Base-by-base conservation (phyloP, 176 grass and related monocot genomes). In the Oryza coarctata region DNA sequence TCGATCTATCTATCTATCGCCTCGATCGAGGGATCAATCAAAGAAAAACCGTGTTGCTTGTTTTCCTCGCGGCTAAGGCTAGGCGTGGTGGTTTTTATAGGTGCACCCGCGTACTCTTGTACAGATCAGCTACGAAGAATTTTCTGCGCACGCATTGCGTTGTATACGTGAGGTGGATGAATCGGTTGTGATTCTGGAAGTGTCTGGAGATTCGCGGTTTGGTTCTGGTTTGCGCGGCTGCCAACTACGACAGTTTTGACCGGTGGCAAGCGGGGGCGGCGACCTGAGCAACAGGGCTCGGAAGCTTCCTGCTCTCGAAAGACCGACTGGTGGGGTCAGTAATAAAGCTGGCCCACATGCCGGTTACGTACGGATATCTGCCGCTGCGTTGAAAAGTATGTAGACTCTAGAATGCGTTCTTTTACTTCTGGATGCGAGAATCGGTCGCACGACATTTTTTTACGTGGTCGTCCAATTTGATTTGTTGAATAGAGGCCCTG, bases 171-270 rank as follows among this genome's bases (percentile, higher is more conserved):
- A 55, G 50, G 7, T 22, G 7, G 50, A 55, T 55, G 50, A 20
- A n/a, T 18, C 50, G n/a, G 58, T 6, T 32, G 44, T 1, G 63
- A 57, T 25, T 6, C 58, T 6, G 79, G 70, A 62, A 6, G 27
- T 87, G 63, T 83, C 68, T 32, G 41, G 58, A 55, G 79, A 75
- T 71, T 71, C 49, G 50, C 1, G 9, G 74, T 52, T n/a, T 74
- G 79, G 28, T 57, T 45, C 68, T 9, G 27, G 23, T 23, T 9
- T 5, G 63, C 65, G 73, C 52, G 40, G 38, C 8, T 9, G 50
- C 67, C 68, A 23, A 57, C 87, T 58, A 57, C 15, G 78, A 58
- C 83, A 31, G n/a, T 7, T 89, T 89, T 82, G 87, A 89, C 88
- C 34, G 8, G n/a, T n/a, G n/a, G n/a, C n/a, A n/a, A n/a, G n/a